Conservation (phyloP, 164 flowering plant genomes). For the Stephania japonica region DNA sequence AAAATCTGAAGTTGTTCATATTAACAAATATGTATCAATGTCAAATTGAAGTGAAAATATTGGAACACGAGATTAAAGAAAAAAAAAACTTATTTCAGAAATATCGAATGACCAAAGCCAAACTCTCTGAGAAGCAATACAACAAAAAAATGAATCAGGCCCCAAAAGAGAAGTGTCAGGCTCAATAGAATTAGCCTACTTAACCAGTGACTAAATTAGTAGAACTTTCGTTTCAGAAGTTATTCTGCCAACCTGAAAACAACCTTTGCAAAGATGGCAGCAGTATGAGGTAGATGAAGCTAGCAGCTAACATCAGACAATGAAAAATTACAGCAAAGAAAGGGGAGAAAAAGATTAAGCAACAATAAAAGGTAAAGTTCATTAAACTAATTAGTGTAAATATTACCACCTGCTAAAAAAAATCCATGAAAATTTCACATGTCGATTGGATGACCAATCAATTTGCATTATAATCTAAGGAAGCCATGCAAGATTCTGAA, state of each 20-base stretch:
- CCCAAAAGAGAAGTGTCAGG: no score
- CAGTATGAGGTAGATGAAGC: no score
- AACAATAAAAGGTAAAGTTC: not conserved
- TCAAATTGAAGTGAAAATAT: not conserved
- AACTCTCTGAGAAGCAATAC: not conserved
- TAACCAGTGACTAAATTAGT: no score
- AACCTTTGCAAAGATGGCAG: no score
- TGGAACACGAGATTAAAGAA: not conserved
- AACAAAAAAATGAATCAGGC: not conserved
- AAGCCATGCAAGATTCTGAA: not conserved
- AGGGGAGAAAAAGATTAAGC: not conserved
- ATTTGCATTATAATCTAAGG: not conserved
- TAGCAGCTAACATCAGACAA: no score
- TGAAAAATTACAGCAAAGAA: no score
- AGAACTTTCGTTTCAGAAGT: no score
- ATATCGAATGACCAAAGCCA: not conserved
- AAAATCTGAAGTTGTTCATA: constrained; percentile 39
- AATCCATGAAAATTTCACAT: not conserved
- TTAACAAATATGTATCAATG: not conserved
- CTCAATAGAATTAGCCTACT: no score
- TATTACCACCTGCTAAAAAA: not conserved
- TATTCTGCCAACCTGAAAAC: no score
- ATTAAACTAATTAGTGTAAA: not conserved
- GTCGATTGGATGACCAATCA: not conserved
- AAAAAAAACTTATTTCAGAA: not conserved